phyloP scores from a whole-genome alignment of 768 basidiomycete species.

The Pilatotrama ljubarskyi region DNA sequence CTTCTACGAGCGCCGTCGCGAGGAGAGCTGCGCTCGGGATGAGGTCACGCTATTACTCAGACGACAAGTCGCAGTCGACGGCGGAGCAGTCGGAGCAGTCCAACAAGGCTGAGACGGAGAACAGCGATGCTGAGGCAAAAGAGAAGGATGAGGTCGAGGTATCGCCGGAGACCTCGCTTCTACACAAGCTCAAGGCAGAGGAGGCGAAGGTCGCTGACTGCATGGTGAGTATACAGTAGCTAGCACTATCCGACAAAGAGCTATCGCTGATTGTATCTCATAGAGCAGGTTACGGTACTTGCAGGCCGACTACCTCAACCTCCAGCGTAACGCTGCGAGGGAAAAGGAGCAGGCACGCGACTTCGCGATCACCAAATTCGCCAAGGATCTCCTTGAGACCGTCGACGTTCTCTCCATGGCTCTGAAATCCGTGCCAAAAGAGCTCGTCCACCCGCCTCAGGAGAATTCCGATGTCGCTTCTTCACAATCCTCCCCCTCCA shows the following conservation, averaged over 20 bases:
- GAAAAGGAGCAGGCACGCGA: constrained; percentile 93
- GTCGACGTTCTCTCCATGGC: constrained; percentile 89
- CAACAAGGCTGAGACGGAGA: constrained; percentile 18
- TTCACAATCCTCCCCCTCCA: constrained; percentile 32
- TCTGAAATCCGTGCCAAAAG: constrained; percentile 70
- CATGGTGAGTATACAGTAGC: constrained; percentile 54
- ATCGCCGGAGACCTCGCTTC: constrained; percentile 35
- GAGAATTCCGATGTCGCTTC: constrained; percentile 28
- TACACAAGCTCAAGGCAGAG: constrained; percentile 72
- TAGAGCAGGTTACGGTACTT: constrained; percentile 89
- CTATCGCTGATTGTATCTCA: constrained; percentile 1
- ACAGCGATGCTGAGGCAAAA: constrained; percentile 1
- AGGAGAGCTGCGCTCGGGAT: constrained; percentile 26
- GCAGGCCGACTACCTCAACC: constrained; percentile 94
- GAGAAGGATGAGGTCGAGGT: constrained; percentile 29
- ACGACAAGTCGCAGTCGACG: constrained; percentile 43
- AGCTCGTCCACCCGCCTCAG: constrained; percentile 37
- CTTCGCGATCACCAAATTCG: constrained; percentile 91
- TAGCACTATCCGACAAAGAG: constrained; percentile 2
- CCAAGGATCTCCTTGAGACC: constrained; percentile 84
- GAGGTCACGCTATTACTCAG: constrained; percentile 57
- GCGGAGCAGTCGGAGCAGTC: constrained; percentile 31
- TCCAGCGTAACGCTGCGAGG: constrained; percentile 86
- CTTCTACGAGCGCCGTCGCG: constrained; percentile 29
- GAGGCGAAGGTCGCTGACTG: constrained; percentile 81